phyloP scores from a whole-genome alignment of 768 basidiomycete species.

The Termitomyces sp. region DNA sequence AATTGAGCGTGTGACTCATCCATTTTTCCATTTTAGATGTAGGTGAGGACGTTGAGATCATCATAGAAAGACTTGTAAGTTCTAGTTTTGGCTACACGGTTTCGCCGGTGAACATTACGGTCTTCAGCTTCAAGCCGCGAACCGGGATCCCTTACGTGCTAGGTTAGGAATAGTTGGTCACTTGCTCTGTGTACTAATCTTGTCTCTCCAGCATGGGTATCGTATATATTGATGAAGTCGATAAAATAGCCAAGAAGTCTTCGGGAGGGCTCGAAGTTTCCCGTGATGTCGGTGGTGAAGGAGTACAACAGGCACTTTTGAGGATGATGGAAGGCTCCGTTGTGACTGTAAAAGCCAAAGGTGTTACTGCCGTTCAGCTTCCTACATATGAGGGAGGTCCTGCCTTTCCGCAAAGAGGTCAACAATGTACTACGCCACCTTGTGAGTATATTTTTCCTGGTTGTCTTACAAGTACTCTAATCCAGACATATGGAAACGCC shows the following conservation, averaged over 20 bases:
- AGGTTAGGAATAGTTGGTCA: constrained; percentile 43
- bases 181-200: constrained; percentile 1
- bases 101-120: neutral
- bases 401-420: constrained; percentile 46
- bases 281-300: constrained; percentile 92
- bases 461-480: neutral
- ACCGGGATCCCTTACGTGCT: constrained; percentile 84
- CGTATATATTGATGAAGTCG: constrained; percentile 94
- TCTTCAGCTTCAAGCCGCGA: constrained; percentile 80
- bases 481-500: constrained; percentile 2
- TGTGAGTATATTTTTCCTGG: constrained; percentile 23
- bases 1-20: constrained; percentile 6
- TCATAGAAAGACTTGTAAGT: constrained; percentile 76
- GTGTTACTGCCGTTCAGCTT: constrained; percentile 43
- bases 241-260: constrained; percentile 80
- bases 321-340: constrained; percentile 93
- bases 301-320: constrained; percentile 90
- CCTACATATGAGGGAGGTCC: constrained; percentile 39
- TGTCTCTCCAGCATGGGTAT: constrained; percentile 72
- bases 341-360: constrained; percentile 79
- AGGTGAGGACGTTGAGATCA: constrained; percentile 94
- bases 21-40: constrained; percentile 55
- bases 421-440: constrained; percentile 36
- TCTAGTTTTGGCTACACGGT: neutral
- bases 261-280: constrained; percentile 61